These are phyloP conservation scores for Hemisphaericaspora subhashii DNA, from an alignment of 1,139 yeast species.

Conservation along the genomic window DNA sequence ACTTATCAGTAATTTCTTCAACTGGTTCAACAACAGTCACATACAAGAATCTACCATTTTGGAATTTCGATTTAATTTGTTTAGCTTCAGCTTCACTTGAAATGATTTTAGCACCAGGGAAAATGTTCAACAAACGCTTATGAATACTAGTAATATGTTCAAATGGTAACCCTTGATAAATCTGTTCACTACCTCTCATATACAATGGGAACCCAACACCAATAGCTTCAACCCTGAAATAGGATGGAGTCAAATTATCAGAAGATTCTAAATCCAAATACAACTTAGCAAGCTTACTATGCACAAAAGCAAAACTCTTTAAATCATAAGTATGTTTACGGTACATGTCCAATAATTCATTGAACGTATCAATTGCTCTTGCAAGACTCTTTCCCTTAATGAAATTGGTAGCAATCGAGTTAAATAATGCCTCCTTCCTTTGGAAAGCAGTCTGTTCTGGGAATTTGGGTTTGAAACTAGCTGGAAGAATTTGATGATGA, in stretches of 20 bases:
- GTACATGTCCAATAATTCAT: slow-evolving; percentile 75
- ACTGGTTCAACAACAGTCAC: slow-evolving; percentile 74
- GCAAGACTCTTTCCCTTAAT: slow-evolving; percentile 73
- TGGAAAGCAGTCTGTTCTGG: slow-evolving; percentile 82
- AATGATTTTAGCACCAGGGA: slow-evolving; percentile 81
- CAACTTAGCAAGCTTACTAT: slow-evolving; percentile 64
- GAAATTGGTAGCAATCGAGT: slow-evolving; percentile 71
- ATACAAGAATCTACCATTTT: slow-evolving; percentile 68
- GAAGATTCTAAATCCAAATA: slow-evolving; percentile 68
- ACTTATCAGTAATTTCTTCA: slow-evolving; percentile 50
- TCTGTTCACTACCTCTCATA: slow-evolving; percentile 72
- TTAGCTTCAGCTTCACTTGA: slow-evolving; percentile 66
- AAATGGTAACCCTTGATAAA: slow-evolving; percentile 84
- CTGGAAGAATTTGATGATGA: slow-evolving; percentile 55
- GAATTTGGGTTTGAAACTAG: slow-evolving; percentile 65
- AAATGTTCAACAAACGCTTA: slow-evolving; percentile 68
- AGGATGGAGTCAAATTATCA: slow-evolving; percentile 75
- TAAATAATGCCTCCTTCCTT: slow-evolving; percentile 72
- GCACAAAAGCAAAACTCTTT: slow-evolving; percentile 73
- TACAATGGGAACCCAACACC: slow-evolving; percentile 86
- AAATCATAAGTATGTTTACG: slow-evolving; percentile 74
- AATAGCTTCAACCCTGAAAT: slow-evolving; percentile 75
- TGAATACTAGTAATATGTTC: slow-evolving; percentile 86
- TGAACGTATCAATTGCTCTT: slow-evolving; percentile 74
- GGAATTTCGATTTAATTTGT: slow-evolving; percentile 46